Evolutionary conservation across 768 basidiomycete species (phyloP).

Genomic region (Rhodotorula toruloides): DNA sequence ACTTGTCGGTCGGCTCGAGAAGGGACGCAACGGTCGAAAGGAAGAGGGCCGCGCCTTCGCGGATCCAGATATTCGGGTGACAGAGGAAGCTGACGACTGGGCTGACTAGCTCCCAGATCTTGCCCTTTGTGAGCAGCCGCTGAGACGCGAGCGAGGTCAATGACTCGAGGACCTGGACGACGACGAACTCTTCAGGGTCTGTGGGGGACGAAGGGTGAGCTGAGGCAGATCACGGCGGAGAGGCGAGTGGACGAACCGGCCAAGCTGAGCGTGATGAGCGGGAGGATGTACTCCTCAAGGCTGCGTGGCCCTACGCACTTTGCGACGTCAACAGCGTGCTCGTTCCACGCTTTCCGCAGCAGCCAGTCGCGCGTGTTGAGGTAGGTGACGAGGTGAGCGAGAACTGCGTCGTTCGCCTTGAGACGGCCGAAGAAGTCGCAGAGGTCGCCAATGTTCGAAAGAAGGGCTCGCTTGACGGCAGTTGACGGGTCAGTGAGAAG

Average conservation of each 20-base stretch:
- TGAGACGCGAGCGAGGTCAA: constrained; percentile 84
- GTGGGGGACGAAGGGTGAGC: not conserved
- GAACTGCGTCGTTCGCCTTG: constrained; percentile 86
- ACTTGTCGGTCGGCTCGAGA: constrained; percentile 79
- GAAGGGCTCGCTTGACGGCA: constrained; percentile 81
- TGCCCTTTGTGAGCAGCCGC: constrained; percentile 83
- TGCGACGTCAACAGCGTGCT: constrained; percentile 90
- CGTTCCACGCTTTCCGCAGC: constrained; percentile 84
- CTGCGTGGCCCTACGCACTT: constrained; percentile 86
- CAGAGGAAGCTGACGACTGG: constrained; percentile 81
- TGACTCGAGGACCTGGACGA: constrained; percentile 79
- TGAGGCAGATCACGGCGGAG: too few species aligned
- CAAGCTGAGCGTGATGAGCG: constrained; percentile 88
- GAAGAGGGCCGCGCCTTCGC: constrained; percentile 84
- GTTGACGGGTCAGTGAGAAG: constrained; percentile 84
- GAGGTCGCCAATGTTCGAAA: constrained; percentile 77
- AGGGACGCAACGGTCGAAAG: constrained; percentile 78
- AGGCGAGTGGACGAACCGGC: constrained; percentile 58
- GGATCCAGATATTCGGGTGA: constrained; percentile 92
- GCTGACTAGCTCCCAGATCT: constrained; percentile 95
- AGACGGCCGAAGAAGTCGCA: constrained; percentile 91
- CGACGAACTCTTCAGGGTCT: constrained; percentile 95
- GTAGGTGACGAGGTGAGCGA: constrained; percentile 81
- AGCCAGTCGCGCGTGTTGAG: constrained; percentile 80
- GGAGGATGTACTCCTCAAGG: constrained; percentile 93